Percentiles rank a stretch among this genome's conserved stretches.
Evolutionary conservation across 805 yeast genomes (phyloP).

Genomic region (Gaillardinia entomophila): DNA sequence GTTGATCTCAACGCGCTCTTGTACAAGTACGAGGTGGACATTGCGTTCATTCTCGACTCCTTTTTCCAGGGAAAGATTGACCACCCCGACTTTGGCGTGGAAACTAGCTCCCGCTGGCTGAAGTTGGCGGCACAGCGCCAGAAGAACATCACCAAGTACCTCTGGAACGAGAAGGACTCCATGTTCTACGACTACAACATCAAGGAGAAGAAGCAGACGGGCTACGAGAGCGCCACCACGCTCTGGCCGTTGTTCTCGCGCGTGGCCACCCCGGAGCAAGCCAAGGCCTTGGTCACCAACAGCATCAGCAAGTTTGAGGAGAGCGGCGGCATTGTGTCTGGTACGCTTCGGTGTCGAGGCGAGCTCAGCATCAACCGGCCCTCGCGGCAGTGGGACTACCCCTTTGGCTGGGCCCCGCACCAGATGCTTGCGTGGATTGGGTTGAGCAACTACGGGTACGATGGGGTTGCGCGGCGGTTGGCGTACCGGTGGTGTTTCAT

Average conservation of each 20-base stretch:
- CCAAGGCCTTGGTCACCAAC: conserved; percentile 48
- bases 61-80: conserved; percentile 48
- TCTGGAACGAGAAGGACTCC: conserved; percentile 80
- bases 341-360: conserved; percentile 73
- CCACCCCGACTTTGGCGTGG: conserved; percentile 19
- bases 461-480: conserved; percentile 59
- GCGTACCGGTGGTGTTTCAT: conserved; percentile 85
- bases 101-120: conserved; percentile 56
- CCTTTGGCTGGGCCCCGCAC: conserved; percentile 98
- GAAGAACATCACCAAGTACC: conserved; percentile 52
- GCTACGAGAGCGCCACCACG: conserved; percentile 81
- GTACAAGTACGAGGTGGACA: conserved; percentile 86
- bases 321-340: conserved; percentile 84
- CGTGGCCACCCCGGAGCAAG: conserved; percentile 60
- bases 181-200: conserved; percentile 83
- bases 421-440: conserved; percentile 95
- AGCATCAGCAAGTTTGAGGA: conserved; percentile 71
- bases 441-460: conserved; percentile 62
- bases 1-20: conserved; percentile 81
- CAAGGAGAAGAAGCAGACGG: conserved; percentile 45
- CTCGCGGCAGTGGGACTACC: conserved; percentile 97
- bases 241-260: conserved; percentile 93
- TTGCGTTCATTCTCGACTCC: conserved; percentile 55
- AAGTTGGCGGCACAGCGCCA: conserved; percentile 51
- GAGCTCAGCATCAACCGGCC: conserved; percentile 64